Percentiles rank a stretch among this genome's conserved stretches.
phyloP scores from a whole-genome alignment of 202 grass and related monocot species.

The Saccharum hybrid region DNA sequence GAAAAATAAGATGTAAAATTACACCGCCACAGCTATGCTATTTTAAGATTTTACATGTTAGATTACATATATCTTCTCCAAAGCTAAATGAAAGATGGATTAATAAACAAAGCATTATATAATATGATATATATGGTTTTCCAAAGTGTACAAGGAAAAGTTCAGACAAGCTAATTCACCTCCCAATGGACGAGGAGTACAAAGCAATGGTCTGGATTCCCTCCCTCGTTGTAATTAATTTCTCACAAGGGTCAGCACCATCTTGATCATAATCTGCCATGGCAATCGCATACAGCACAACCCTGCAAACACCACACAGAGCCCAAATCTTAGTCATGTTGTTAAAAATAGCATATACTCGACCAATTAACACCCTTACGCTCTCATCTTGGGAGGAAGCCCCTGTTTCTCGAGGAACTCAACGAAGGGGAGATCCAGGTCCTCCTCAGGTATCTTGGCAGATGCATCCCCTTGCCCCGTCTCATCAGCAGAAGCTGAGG shows the following conservation, averaged over 20 bases:
- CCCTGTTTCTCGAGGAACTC: slow-evolving; percentile 73
- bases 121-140: slow-evolving; percentile 23
- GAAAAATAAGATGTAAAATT: slow-evolving; percentile 16
- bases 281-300: slow-evolving; percentile 85
- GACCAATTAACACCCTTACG: slow-evolving; percentile 51
- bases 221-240: slow-evolving; percentile 68
- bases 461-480: slow-evolving; percentile 35
- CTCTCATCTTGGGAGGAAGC: slow-evolving; percentile 81
- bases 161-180: slow-evolving; percentile 60
- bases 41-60: slow-evolving; percentile 8
- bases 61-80: slow-evolving; percentile 11
- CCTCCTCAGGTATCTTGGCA: slow-evolving; percentile 59
- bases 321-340: slow-evolving; percentile 29
- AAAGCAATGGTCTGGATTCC: slow-evolving; percentile 78
- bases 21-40: background rate
- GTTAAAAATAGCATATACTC: slow-evolving; percentile 40
- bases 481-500: background rate
- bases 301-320: slow-evolving; percentile 55
- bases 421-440: slow-evolving; percentile 71
- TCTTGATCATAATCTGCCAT: slow-evolving; percentile 89
- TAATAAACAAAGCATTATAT: slow-evolving; percentile 18
- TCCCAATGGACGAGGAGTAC: slow-evolving; percentile 78
- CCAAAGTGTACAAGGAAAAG: slow-evolving; percentile 28
- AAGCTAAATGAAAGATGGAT: slow-evolving; percentile 7
- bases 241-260: slow-evolving; percentile 47